These are phyloP conservation scores for Fusarium tricinctum DNA, from an alignment of 2,329 filamentous ascomycete species.

Conservation along the genomic window DNA sequence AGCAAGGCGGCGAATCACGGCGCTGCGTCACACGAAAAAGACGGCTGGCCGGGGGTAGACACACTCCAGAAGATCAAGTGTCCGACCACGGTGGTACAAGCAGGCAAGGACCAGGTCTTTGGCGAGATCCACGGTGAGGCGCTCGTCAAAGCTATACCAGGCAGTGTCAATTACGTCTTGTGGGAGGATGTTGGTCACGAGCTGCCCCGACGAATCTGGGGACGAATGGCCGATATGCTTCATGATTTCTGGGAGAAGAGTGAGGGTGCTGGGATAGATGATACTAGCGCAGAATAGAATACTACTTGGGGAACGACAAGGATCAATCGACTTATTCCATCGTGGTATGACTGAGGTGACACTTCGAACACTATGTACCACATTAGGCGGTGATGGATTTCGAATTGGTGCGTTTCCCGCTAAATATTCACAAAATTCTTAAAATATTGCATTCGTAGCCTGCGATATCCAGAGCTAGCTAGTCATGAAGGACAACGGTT, in stretches of 20 bases:
- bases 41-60: slow-evolving; percentile 45
- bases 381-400: no score
- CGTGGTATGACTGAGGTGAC: not conserved
- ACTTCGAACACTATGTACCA: no score
- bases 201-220: slow-evolving; percentile 35
- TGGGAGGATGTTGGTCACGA: slow-evolving; percentile 45
- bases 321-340: not conserved
- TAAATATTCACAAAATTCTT: no score
- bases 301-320: not conserved
- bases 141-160: slow-evolving; percentile 42
- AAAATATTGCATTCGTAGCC: no score
- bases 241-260: slow-evolving; percentile 25
- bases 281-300: not conserved
- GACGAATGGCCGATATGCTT: slow-evolving; percentile 1
- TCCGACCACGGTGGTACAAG: slow-evolving; percentile 50
- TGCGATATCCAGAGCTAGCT: no score
- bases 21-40: slow-evolving; percentile 37
- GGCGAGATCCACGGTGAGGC: slow-evolving; percentile 47
- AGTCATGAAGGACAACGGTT: no score
- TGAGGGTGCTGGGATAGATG: not conserved
- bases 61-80: slow-evolving; percentile 44
- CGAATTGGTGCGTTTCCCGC: no score
- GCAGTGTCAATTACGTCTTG: slow-evolving; percentile 41
- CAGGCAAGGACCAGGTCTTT: slow-evolving; percentile 51
- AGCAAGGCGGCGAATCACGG: slow-evolving; percentile 50